A percentile compares a stretch with the other conserved stretches of the same genome.
Evolutionary conservation across 148 eudicot species (phyloP).

Genomic region (Heliosperma pusillum): DNA sequence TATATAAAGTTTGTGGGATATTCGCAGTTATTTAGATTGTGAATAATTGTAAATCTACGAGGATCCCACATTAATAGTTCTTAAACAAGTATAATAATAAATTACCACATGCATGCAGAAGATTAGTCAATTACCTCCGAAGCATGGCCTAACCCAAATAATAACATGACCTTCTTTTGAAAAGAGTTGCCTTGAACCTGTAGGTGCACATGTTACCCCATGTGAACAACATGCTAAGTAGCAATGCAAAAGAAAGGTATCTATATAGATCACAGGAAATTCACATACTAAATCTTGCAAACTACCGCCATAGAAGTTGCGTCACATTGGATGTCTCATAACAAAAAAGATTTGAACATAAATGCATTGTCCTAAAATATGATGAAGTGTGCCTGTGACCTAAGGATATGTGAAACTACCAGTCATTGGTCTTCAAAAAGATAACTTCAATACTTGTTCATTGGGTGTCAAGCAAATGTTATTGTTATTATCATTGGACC

Average conservation of each 20-base stretch:
- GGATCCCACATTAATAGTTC: neutral
- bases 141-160: conserved; percentile 71
- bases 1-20: neutral
- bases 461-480: too few relatives aligned
- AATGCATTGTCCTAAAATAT: neutral
- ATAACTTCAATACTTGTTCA: neutral
- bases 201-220: conserved; percentile 9
- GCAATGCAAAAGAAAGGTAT: neutral
- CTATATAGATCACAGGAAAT: neutral
- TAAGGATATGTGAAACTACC: neutral
- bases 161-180: conserved; percentile 85
- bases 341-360: neutral
- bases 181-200: conserved; percentile 95
- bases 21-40: neutral
- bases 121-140: conserved; percentile 50
- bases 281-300: neutral
- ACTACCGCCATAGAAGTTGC: conserved; percentile 1
- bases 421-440: neutral
- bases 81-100: neutral
- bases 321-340: neutral
- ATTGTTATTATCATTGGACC: neutral
- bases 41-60: neutral
- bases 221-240: conserved; percentile 7
- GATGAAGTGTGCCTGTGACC: neutral
- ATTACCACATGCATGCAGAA: neutral